Base-by-base conservation (phyloP, 495 filamentous ascomycete genomes). In the Lindgomyces ingoldianus region DNA sequence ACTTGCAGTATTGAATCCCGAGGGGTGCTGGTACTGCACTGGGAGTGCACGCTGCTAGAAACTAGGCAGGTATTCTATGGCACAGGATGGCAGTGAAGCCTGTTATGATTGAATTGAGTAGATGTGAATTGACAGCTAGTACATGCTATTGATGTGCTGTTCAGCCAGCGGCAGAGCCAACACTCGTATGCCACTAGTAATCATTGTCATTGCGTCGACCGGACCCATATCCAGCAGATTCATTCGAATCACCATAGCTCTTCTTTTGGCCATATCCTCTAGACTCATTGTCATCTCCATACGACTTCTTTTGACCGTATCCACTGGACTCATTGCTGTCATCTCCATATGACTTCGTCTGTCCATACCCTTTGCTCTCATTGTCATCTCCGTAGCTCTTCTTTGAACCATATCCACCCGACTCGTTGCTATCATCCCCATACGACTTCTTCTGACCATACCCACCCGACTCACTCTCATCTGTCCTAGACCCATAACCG, bases 251-350 rank as follows among this genome's bases (percentile, higher is more conserved):
- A 9, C 36, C 36, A n/a, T 42, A 42, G 36, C 36, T 42, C n/a
- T 19, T 49, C 22, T 10, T 21, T 49, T 10, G n/a, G n/a, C 45
- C 45, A 49, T 49, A 49, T n/a, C n/a, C n/a, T 8, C 19, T 21
- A 10, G 45, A 49, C 11, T 52, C 25, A 22, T 52, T 24, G 24
- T 27, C 26, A 24, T 29, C 45, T 24, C 45, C n/a, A 18, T 24
- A 48, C 18, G 16, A 24, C 45, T 48, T 48, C 14, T 55, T 27
- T 3, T 55, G 14, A 36, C 51, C 51, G 39, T 55, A 55, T 14
- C 51, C 30, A 27, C 51, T 19, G 4, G 9, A n/a, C 51, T 55
- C 51, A 24, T 55, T 55, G 29, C 48, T 24, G 19, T n/a, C 24
- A 3, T n/a, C 48, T 24, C 9, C 21, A 18, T 12, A 3, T 3